Evolutionary conservation across 2,329 filamentous ascomycete genomes (phyloP), one percentile per base, ranked within the genome.

Genomic region (Colletotrichum sojae): DNA sequence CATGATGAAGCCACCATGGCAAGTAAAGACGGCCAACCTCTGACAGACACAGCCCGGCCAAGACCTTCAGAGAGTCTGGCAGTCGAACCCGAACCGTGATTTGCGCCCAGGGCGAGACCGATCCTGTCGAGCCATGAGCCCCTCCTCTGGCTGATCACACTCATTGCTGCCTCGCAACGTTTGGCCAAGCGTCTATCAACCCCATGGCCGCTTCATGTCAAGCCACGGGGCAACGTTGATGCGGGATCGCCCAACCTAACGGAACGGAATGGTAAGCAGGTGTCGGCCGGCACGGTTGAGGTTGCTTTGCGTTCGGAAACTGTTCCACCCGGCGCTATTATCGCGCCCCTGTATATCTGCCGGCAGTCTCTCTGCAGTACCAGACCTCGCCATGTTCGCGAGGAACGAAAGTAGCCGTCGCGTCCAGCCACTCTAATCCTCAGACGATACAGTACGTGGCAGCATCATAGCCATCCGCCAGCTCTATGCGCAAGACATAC

Each of bases 41-140:
- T 51, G 10, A 67, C 63, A 67, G 18, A 57, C 63, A 67, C 63
- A 63, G 63, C 63, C 63, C 31, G 10, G 51, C 63, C 58, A 67
- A 67, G 63, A 51, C n/a, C 51, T 49, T 62, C 51, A 48, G n/a
- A 36, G 6, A 22, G 58, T 55, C 49, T 54, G 58, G 43, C 13
- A 3, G 12, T 54, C 6, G 22, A 54, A 36, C 25, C 63, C 27
- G 46, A 51, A 13, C 27, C 12, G 8, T 56, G 51, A 20, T 55
- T 48, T 43, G 10, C 22, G 8, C 43, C 6, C 25, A 51, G n/a
- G 16, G 40, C 58, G 57, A 56, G 51, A 61, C 59, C 58, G n/a
- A 40, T 27, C 51, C 55, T 16, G 40, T 45, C 51, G 57, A 60
- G 63, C 63, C 39, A 13, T 20, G 20, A 27, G 54, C 15, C 43